Evolutionary conservation across 768 basidiomycete genomes (phyloP).

Genomic region (Kwoniella shandongensis): DNA sequence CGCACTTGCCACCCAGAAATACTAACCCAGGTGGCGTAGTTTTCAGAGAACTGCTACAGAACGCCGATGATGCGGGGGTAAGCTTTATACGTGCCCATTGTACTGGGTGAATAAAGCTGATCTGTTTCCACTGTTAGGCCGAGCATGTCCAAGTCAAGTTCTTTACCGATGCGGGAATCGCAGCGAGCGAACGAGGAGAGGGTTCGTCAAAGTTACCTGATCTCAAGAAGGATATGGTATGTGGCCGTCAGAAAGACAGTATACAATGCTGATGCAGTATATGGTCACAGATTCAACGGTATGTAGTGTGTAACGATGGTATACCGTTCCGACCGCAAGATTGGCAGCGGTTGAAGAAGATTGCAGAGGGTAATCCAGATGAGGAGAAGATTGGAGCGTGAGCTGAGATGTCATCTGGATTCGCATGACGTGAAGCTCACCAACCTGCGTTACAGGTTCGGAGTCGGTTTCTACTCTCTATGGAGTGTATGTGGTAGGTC

Average conservation of each 20-base stretch:
- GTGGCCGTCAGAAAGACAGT: slow-evolving; percentile 54
- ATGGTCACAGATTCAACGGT: slow-evolving; percentile 64
- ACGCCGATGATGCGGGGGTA: slow-evolving; percentile 82
- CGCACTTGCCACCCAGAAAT: background rate
- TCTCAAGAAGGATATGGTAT: slow-evolving; percentile 61
- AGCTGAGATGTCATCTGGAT: slow-evolving; percentile 50
- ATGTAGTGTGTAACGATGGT: slow-evolving; percentile 87
- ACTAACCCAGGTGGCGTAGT: slow-evolving; percentile 54
- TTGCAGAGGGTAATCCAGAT: slow-evolving; percentile 93
- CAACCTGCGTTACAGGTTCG: slow-evolving; percentile 59
- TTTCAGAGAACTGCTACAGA: slow-evolving; percentile 85
- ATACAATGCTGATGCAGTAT: too few species aligned
- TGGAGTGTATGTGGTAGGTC: slow-evolving; percentile 44
- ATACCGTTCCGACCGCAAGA: slow-evolving; percentile 77
- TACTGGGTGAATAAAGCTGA: background rate
- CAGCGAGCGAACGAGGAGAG: slow-evolving; percentile 32
- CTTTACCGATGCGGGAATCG: slow-evolving; percentile 39
- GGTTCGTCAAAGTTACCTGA: slow-evolving; percentile 59
- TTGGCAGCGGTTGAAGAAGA: slow-evolving; percentile 86
- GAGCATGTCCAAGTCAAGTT: slow-evolving; percentile 48
- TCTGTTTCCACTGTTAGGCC: slow-evolving; percentile 27
- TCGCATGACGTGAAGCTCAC: too few species aligned
- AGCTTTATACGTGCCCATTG: slow-evolving; percentile 5
- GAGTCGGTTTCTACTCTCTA: slow-evolving; percentile 49
- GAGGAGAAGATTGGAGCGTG: slow-evolving; percentile 90